Base-by-base conservation (phyloP, 2,329 filamentous ascomycete species). In the Sclerotinia subarctica region DNA sequence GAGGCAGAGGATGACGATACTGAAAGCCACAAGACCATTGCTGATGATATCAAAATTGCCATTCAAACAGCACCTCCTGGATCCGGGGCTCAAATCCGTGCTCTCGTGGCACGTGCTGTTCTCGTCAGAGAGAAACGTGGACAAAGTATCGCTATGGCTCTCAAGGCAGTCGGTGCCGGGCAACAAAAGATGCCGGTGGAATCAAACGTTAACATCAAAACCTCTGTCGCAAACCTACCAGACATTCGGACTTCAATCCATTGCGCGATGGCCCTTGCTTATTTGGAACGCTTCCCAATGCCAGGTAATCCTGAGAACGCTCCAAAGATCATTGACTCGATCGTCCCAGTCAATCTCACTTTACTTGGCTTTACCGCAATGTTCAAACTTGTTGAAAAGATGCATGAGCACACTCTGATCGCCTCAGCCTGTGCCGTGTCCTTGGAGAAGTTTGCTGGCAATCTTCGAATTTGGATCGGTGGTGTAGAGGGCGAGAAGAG, bases 21-120 rank as follows among this genome's bases (percentile, higher is more conserved):
- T 3, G 77, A 78, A 15, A 79, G 76, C n/a, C 78, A 78, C 66
- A 76, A 78, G 44, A 78, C 77, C 49, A 79, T 82, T 47, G 80
- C 2, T 67, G 81, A 78, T 69, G 82, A 88, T 67, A 82, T 97
- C 44, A 83, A 87, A 0, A 82, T 92, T 46, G 92, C 94, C 2
- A 83, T 92, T 70, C 85, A 86, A 68, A 85, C 88, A 10, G 92
- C 94, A 0, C 94, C 94, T 0, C 87, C 90, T 49, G 91, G 90
- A 17, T 96, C 93, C 1, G 86, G 87, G 29, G 90, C 91, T 21
- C 86, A 87, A 70, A 80, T 85, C 21, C 86, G 86, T 46, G 86
- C 85, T 29, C 79, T 88, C 2, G 82, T 89, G 44, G 84, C 87
- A 3, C 84, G 84, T 29, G 86, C 87, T 5, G 80, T 88, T 24